These are phyloP conservation scores for Teunomyces pallodes DNA, from an alignment of 805 yeast species.

Conservation along the genomic window DNA sequence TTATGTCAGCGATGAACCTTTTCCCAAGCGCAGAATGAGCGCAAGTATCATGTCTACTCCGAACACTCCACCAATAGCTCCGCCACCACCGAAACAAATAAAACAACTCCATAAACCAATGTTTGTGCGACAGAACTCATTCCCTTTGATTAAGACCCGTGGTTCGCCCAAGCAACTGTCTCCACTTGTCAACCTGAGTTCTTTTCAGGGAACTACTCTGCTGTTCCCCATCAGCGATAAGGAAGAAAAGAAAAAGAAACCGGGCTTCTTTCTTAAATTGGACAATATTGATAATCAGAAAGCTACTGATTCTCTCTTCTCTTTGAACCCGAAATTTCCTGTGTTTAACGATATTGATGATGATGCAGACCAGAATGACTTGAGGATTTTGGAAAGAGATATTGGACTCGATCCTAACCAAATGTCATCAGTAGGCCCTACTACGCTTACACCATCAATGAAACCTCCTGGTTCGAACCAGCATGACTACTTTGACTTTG, in stretches of 20 bases:
- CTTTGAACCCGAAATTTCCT: constrained; percentile 12
- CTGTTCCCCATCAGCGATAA: neutral
- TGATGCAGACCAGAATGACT: constrained; percentile 8
- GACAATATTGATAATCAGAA: constrained; percentile 10
- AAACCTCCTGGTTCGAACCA: constrained; percentile 26
- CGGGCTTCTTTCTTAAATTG: constrained; percentile 11
- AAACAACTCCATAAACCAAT: constrained; percentile 9
- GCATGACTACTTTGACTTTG: constrained; percentile 14
- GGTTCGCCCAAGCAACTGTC: constrained; percentile 2
- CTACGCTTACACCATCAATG: constrained; percentile 30
- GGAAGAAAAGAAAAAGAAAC: constrained; percentile 5
- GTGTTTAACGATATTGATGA: constrained; percentile 10
- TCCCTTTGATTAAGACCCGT: constrained; percentile 6
- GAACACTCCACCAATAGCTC: constrained; percentile 1
- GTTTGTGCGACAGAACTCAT: constrained; percentile 15
- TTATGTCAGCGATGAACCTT: constrained; percentile 2
- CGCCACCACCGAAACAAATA: constrained; percentile 6
- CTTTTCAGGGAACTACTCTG: neutral
- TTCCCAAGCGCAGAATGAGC: constrained; percentile 4
- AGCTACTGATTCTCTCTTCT: constrained; percentile 4
- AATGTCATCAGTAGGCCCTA: constrained; percentile 7
- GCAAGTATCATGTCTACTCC: constrained; percentile 1
- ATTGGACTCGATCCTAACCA: constrained; percentile 11
- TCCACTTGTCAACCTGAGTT: neutral
- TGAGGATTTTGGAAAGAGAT: constrained; percentile 15